Conservation (phyloP, 495 filamentous ascomycete genomes). For the Astrothelium subdiscretum region DNA sequence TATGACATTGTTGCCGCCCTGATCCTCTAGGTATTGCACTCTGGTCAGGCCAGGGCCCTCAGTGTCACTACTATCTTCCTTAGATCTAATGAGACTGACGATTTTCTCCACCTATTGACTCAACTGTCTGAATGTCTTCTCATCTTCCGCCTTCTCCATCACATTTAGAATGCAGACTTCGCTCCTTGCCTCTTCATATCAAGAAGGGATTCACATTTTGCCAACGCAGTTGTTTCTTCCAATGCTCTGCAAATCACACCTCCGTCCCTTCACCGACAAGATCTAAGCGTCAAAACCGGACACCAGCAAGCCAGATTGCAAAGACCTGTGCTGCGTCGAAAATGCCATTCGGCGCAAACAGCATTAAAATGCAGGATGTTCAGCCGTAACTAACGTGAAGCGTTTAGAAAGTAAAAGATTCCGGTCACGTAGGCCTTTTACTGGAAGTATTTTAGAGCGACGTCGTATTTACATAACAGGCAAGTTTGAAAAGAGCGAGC, state of each 20-base stretch:
- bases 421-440: no score
- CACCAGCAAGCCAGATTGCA: constrained; percentile 16
- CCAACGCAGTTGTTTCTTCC: not conserved
- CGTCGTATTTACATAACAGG: no score
- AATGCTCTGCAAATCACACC: not conserved
- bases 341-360: not conserved
- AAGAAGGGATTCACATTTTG: not conserved
- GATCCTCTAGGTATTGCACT: no score
- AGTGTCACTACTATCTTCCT: not conserved
- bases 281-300: not conserved
- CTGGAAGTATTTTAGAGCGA: no score
- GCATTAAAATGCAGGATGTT: not conserved
- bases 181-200: not conserved
- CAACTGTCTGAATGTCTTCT: not conserved
- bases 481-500: no score
- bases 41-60: not conserved
- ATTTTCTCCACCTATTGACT: not conserved
- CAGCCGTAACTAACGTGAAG: not conserved
- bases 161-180: not conserved
- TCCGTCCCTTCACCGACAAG: not conserved
- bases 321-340: not conserved
- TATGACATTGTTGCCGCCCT: no score
- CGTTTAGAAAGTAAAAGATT: not conserved
- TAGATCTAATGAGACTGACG: not conserved
- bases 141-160: not conserved